A percentile compares a stretch with the other conserved stretches of the same genome.
Conservation (phyloP, 148 eudicot genomes). For the Arctostaphylos glauca region DNA sequence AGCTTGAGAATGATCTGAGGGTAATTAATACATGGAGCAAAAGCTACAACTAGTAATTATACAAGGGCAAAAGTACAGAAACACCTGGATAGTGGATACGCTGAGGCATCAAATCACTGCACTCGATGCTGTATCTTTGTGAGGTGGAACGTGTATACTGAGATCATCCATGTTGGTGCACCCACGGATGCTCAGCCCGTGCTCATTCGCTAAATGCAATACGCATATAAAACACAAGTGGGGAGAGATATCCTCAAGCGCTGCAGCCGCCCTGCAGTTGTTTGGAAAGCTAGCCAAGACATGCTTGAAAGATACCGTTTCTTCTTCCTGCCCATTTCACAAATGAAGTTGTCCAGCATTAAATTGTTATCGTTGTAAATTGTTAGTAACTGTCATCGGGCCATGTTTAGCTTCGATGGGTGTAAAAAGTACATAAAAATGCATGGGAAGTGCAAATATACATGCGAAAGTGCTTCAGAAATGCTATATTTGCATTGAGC, state of each 20-base stretch:
- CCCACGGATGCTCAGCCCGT: conserved; percentile 42
- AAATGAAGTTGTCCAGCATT: background rate
- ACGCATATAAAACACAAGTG: conserved; percentile 60
- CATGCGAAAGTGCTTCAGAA: background rate
- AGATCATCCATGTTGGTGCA: conserved; percentile 44
- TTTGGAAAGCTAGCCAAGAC: conserved; percentile 43
- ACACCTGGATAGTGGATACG: background rate
- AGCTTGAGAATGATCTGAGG: background rate
- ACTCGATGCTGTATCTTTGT: background rate
- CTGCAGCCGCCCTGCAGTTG: conserved; percentile 40
- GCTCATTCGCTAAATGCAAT: conserved; percentile 57
- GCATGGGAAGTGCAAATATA: background rate
- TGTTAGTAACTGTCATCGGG: background rate
- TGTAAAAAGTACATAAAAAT: background rate
- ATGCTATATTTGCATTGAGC: background rate
- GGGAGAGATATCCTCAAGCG: conserved; percentile 43
- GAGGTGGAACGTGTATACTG: conserved; percentile 32
- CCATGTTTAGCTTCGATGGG: background rate
- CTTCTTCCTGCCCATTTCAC: conserved; percentile 32
- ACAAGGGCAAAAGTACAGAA: background rate
- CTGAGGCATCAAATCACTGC: background rate
- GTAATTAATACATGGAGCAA: background rate
- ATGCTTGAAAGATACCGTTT: conserved; percentile 47
- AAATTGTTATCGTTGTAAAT: background rate
- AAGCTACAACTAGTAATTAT: background rate